Base-by-base conservation (phyloP, 345 rosid species). In the Tarenaya hassleriana region DNA sequence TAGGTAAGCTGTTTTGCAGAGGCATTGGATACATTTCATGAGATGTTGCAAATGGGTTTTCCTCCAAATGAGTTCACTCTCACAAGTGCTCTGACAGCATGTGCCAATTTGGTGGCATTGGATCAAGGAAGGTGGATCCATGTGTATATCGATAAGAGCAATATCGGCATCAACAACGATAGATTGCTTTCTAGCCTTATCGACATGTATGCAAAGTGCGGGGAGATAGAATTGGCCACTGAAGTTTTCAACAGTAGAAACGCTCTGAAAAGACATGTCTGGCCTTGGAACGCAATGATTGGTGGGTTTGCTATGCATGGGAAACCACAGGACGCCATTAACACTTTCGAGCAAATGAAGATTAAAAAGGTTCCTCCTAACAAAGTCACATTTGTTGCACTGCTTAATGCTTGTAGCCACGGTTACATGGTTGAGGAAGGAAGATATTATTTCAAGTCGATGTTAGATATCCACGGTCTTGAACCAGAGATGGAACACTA, bases 231-330 rank as follows among this genome's bases (percentile, higher is more conserved):
- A 10, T 50, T 17, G 0, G 52, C 69, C 1, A 7, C 24, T 14
- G 15, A 16, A 18, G 61, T 41, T n/a, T 63, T 69, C 24, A 61
- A 69, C 14, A 58, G 61, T 46, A 58, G 44, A 24, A 20, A 57
- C 10, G 46, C 44, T 17, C 20, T 56, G 40, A 43, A 31, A 0
- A 40, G 31, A 52, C 56, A 68, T 62, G 61, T 57, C 4, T 50
- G 51, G 64, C 52, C 57, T 15, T 58, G 58, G 73, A 69, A 58
- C 8, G 52, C 69, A 3, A 34, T 69, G 48, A 46, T 63, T 46
- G 47, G 17, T 33, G 69, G 65, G 16, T 59, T 62, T n/a, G 65
- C 69, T 8, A 58, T 62, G 56, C 47, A 40, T 8, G 69, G 62
- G 10, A 44, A 52, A 27, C 47, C 60, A 19, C 34, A 52, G 32